Evolutionary conservation across 2,329 filamentous ascomycete species (phyloP).

Genomic region (Helicocarpus griseus): DNA sequence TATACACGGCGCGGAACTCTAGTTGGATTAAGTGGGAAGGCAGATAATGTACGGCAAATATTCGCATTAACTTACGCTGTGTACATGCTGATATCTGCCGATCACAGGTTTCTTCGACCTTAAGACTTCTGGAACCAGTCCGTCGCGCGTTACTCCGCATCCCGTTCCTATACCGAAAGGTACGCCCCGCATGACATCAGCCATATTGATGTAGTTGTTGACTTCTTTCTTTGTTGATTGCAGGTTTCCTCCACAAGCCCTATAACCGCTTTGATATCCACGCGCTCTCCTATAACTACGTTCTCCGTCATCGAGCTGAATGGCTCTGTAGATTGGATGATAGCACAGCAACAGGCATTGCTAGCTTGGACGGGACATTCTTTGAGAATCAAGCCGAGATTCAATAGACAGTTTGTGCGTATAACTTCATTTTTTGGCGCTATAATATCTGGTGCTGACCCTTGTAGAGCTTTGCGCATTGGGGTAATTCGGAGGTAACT

Average conservation of each 20-base stretch:
- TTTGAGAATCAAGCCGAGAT: constrained; percentile 61
- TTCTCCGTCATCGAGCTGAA: constrained; percentile 84
- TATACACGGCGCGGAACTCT: constrained; percentile 88
- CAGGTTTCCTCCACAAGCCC: constrained; percentile 78
- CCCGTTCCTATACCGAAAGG: constrained; percentile 84
- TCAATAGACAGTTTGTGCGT: constrained; percentile 60
- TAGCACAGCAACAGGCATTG: constrained; percentile 75
- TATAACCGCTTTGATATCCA: constrained; percentile 77
- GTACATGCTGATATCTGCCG: constrained; percentile 1
- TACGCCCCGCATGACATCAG: constrained; percentile 13
- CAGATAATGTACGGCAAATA: constrained; percentile 62
- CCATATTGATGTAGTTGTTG: background rate
- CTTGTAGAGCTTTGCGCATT: constrained; percentile 61
- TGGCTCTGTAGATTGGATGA: constrained; percentile 90
- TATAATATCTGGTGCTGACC: constrained; percentile 26
- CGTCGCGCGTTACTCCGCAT: constrained; percentile 71
- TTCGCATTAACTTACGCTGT: background rate
- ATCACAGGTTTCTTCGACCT: constrained; percentile 68
- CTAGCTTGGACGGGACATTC: constrained; percentile 96
- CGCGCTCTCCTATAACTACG: constrained; percentile 75
- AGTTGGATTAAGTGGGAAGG: constrained; percentile 78
- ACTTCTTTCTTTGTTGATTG: constrained; percentile 9
- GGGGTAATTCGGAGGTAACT: constrained; percentile 83
- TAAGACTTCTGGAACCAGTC: constrained; percentile 78
- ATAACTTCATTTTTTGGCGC: background rate